A percentile compares a stretch with the other conserved stretches of the same genome.
These are phyloP conservation scores for Colletotrichum salicis DNA, from an alignment of 2,329 filamentous ascomycete genomes.

Conservation along the genomic window DNA sequence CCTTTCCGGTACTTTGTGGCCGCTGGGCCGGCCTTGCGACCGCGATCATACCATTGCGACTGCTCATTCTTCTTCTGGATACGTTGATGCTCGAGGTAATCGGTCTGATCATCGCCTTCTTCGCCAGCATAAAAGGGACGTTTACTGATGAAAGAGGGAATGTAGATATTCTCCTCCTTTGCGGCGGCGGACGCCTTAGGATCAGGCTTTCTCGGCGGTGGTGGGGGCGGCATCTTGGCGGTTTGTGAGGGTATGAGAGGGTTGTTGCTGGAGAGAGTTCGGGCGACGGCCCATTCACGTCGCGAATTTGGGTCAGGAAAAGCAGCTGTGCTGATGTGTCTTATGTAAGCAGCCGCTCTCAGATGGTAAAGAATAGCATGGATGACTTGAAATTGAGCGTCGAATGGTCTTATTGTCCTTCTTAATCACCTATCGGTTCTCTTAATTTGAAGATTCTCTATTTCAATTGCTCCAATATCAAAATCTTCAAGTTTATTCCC, in stretches of 20 bases:
- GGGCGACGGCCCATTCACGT: not conserved
- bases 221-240: constrained; percentile 39
- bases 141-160: constrained; percentile 97
- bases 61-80: constrained; percentile 79
- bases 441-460: too few relatives aligned
- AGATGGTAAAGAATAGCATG: not conserved
- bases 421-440: too few relatives aligned
- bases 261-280: not conserved
- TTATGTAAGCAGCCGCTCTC: not conserved
- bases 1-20: constrained; percentile 98
- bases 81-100: constrained; percentile 97
- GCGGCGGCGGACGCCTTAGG: constrained; percentile 52
- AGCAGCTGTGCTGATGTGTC: not conserved
- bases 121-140: constrained; percentile 93
- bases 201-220: constrained; percentile 47
- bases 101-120: constrained; percentile 78
- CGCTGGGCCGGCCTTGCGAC: constrained; percentile 83
- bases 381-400: not conserved
- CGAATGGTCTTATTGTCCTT: not conserved
- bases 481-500: too few relatives aligned
- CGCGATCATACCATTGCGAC: constrained; percentile 93
- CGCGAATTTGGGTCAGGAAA: constrained; percentile 17
- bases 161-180: constrained; percentile 98
- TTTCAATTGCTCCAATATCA: too few relatives aligned
- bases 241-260: not conserved